phyloP scores from a whole-genome alignment of 352 stramenopile genomes.

The Globisporangium nunn region DNA sequence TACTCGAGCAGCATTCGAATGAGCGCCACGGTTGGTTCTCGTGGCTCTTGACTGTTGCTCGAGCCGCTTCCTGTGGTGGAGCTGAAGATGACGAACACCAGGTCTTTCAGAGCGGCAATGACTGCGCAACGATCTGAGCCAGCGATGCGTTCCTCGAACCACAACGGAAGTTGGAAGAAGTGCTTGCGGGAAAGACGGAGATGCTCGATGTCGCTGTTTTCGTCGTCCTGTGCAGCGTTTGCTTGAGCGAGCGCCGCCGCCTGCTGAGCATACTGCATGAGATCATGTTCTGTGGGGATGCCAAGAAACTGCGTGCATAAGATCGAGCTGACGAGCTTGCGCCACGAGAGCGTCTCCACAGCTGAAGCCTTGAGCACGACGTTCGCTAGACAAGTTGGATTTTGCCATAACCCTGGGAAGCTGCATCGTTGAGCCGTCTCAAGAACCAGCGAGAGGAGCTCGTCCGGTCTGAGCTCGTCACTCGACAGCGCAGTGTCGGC shows the following conservation, averaged over 20 bases:
- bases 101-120: conserved; percentile 13
- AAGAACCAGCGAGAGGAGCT: conserved; percentile 33
- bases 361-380: conserved; percentile 21
- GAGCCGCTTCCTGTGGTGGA: conserved; percentile 1
- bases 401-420: conserved; percentile 33
- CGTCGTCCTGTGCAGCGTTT: neutral
- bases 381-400: conserved; percentile 22
- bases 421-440: conserved; percentile 16
- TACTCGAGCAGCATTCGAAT: conserved; percentile 32
- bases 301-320: conserved; percentile 28
- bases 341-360: conserved; percentile 21
- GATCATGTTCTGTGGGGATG: conserved; percentile 20
- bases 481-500: neutral
- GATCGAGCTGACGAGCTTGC: conserved; percentile 31
- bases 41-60: neutral
- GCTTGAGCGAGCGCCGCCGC: neutral
- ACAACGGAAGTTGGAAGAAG: conserved; percentile 32
- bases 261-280: conserved; percentile 12
- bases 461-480: conserved; percentile 15
- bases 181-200: conserved; percentile 11
- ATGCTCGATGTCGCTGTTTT: neutral
- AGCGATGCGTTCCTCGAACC: conserved; percentile 24
- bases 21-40: conserved; percentile 5
- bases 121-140: neutral
- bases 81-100: conserved; percentile 34